phyloP scores from a whole-genome alignment of 2,329 filamentous ascomycete species.

The Epichloe typhina region DNA sequence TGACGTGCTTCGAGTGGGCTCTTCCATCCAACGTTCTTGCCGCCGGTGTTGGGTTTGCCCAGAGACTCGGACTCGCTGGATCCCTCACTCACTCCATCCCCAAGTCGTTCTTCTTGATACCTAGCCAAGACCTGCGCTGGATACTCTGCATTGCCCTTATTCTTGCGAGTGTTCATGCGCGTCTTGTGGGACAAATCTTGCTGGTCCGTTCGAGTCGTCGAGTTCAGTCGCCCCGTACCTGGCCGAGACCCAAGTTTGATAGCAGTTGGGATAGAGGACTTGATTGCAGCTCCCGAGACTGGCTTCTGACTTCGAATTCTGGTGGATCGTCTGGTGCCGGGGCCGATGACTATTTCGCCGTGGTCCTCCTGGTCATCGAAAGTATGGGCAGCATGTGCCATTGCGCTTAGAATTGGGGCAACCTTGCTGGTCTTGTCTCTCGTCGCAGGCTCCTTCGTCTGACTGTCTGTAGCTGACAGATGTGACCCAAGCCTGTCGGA shows the following conservation, averaged over 20 bases:
- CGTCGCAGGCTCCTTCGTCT: not conserved
- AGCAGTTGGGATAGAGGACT: slow-evolving; percentile 22
- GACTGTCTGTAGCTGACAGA: not conserved
- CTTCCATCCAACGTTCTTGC: slow-evolving; percentile 22
- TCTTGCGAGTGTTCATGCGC: slow-evolving; percentile 21
- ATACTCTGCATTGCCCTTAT: slow-evolving; percentile 22
- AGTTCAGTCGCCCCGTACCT: slow-evolving; percentile 10
- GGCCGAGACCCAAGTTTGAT: slow-evolving; percentile 18
- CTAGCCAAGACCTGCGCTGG: slow-evolving; percentile 22
- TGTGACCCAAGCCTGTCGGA: slow-evolving; percentile 6
- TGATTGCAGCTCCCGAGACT: slow-evolving; percentile 8
- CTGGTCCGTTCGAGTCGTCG: slow-evolving; percentile 14
- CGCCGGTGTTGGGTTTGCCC: slow-evolving; percentile 7
- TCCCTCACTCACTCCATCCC: slow-evolving; percentile 7
- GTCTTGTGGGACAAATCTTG: slow-evolving; percentile 22
- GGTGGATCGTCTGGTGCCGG: slow-evolving; percentile 18
- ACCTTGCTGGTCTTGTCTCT: not conserved
- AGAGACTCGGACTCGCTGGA: not conserved
- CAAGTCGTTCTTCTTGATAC: slow-evolving; percentile 12
- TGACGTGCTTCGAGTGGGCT: slow-evolving; percentile 18
- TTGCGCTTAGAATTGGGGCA: not conserved
- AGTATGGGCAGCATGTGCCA: not conserved
- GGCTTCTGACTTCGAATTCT: slow-evolving; percentile 16
- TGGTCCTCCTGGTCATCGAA: slow-evolving; percentile 6
- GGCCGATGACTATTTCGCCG: slow-evolving; percentile 7